Evolutionary conservation across 1,284 basidiomycete genomes (phyloP).

Genomic region (Peniophora sp.): DNA sequence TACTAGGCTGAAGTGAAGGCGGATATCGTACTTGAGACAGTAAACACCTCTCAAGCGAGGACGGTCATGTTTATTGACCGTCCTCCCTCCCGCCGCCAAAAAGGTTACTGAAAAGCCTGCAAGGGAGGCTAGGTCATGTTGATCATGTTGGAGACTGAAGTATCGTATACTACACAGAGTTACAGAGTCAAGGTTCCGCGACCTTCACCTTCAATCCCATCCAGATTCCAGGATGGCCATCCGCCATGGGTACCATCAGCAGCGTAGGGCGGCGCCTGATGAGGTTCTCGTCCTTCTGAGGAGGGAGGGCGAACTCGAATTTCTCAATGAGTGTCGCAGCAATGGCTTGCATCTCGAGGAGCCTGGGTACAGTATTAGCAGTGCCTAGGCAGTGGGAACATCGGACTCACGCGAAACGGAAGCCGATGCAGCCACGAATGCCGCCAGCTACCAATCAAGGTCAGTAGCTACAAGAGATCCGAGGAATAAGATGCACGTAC

Average conservation of each 20-base stretch:
- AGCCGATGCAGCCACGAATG: slow-evolving; percentile 21
- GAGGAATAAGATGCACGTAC: slow-evolving; percentile 2
- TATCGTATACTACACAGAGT: no score
- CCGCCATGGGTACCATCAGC: slow-evolving; percentile 8
- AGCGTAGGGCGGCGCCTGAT: slow-evolving; percentile 8
- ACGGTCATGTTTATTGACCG: no score
- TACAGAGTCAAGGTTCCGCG: no score
- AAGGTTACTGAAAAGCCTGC: no score
- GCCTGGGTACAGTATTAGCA: slow-evolving; percentile 8
- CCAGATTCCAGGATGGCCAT: slow-evolving; percentile 5
- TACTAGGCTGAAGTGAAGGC: no score
- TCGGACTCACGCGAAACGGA: slow-evolving; percentile 22
- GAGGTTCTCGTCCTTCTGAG: slow-evolving; percentile 4
- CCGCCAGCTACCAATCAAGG: slow-evolving; percentile 14
- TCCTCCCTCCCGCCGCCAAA: no score
- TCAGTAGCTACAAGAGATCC: not conserved
- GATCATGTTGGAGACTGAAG: no score
- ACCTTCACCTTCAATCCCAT: slow-evolving; percentile 7
- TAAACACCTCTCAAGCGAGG: no score
- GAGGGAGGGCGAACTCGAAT: slow-evolving; percentile 17
- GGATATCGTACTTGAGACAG: no score
- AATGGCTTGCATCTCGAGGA: slow-evolving; percentile 20
- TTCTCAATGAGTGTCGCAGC: slow-evolving; percentile 15
- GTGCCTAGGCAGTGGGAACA: not conserved
- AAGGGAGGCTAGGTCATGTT: no score